phyloP scores from a whole-genome alignment of 164 flowering plant genomes.

The Buxus sempervirens region DNA sequence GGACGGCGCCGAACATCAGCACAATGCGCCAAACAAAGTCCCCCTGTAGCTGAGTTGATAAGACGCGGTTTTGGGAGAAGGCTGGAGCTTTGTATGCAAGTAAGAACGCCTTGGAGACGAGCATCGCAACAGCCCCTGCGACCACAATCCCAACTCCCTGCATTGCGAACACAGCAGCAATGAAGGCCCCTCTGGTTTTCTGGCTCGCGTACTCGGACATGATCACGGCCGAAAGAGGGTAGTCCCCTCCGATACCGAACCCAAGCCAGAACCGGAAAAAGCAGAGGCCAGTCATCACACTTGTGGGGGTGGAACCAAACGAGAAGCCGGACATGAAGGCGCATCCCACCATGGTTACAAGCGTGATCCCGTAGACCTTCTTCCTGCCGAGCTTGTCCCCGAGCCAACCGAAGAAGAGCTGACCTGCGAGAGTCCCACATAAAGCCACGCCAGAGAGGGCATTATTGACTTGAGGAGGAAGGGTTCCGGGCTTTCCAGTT shows the following conservation, averaged over 20 bases:
- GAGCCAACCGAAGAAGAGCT: constrained; percentile 10
- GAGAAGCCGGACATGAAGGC: constrained; percentile 3
- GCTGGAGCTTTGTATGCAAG: constrained; percentile 15
- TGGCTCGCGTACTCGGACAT: constrained; percentile 27
- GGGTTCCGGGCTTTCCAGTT: neutral
- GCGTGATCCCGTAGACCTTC: constrained; percentile 14
- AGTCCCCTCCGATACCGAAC: constrained; percentile 27
- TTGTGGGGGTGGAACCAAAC: constrained; percentile 8
- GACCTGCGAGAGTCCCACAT: constrained; percentile 2
- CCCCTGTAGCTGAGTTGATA: constrained; percentile 37
- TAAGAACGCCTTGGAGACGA: constrained; percentile 17
- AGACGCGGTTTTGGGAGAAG: constrained; percentile 7
- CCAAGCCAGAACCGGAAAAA: constrained; percentile 28
- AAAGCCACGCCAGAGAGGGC: constrained; percentile 12
- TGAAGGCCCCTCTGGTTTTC: constrained; percentile 22
- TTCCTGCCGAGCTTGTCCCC: constrained; percentile 11
- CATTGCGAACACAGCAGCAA: constrained; percentile 29
- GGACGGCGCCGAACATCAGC: constrained; percentile 53
- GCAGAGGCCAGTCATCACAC: constrained; percentile 9
- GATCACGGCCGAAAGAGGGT: constrained; percentile 26
- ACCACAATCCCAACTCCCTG: constrained; percentile 25
- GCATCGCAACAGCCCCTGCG: constrained; percentile 22
- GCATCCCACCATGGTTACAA: constrained; percentile 9
- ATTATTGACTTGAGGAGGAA: neutral
- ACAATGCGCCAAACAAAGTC: constrained; percentile 49